These are phyloP conservation scores for Scheffersomyces segobiensis DNA, from an alignment of 1,139 yeast species.

Conservation along the genomic window DNA sequence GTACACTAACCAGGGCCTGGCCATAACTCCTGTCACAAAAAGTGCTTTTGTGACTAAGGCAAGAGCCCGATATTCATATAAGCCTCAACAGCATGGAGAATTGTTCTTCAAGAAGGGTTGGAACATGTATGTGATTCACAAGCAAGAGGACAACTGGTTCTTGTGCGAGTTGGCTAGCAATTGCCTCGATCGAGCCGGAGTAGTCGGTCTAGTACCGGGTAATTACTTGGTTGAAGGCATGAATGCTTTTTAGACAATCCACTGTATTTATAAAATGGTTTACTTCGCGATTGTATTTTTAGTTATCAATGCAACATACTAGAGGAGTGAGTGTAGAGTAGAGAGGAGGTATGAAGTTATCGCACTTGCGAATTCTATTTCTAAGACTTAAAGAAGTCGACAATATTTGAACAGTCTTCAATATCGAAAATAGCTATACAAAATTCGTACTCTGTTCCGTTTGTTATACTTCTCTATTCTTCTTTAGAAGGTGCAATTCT, in stretches of 20 bases:
- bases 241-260: constrained; percentile 8
- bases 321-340: neutral
- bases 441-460: neutral
- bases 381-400: neutral
- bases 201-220: constrained; percentile 79
- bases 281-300: neutral
- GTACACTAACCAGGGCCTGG: constrained; percentile 25
- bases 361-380: neutral
- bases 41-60: constrained; percentile 59
- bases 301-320: neutral
- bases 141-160: constrained; percentile 92
- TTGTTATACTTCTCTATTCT: neutral
- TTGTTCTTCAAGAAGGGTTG: constrained; percentile 74
- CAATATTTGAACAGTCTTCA: neutral
- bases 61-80: constrained; percentile 69
- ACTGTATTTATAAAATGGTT: neutral
- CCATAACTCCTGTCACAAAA: constrained; percentile 40
- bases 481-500: neutral
- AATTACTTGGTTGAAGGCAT: constrained; percentile 52
- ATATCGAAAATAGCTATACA: neutral
- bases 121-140: constrained; percentile 64
- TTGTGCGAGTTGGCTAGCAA: constrained; percentile 69
- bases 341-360: neutral
- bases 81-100: constrained; percentile 80
- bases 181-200: constrained; percentile 44